Conservation (phyloP, 192 early-diverging fungal genomes). For the Gaertneriomyces sp. region DNA sequence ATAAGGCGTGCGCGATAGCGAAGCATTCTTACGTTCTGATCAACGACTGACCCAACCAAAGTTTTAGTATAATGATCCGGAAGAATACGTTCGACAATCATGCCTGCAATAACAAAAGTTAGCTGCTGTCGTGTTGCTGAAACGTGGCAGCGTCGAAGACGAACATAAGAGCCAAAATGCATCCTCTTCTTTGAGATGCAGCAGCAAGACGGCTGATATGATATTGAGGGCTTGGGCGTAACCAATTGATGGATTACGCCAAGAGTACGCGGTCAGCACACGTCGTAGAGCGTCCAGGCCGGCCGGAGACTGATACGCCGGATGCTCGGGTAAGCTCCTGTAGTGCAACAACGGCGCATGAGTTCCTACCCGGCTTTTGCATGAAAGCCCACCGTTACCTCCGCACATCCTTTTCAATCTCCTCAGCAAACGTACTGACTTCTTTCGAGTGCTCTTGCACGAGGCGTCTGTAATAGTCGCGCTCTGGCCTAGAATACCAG, state of each 20-base stretch:
- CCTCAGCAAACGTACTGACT: constrained; percentile 48
- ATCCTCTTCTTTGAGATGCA: constrained; percentile 54
- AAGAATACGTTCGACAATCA: constrained; percentile 51
- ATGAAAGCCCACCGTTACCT: constrained; percentile 30
- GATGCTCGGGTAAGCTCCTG: constrained; percentile 57
- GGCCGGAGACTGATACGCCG: constrained; percentile 50
- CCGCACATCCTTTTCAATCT: constrained; percentile 63
- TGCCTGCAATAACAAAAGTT: constrained; percentile 27
- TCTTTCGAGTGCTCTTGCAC: constrained; percentile 34
- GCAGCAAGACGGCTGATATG: constrained; percentile 51
- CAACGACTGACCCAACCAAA: constrained; percentile 56
- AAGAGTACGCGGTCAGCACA: constrained; percentile 56
- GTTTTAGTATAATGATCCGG: constrained; percentile 64
- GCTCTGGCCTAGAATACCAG: constrained; percentile 49
- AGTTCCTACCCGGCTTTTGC: neutral
- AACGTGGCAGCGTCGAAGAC: neutral
- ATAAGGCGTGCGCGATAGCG: too few relatives aligned
- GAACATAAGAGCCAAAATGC: constrained; percentile 60
- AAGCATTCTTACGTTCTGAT: constrained; percentile 33
- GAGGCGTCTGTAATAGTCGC: constrained; percentile 42
- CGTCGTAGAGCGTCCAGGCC: constrained; percentile 54
- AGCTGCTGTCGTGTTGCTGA: neutral
- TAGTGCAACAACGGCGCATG: neutral
- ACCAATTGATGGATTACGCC: constrained; percentile 57
- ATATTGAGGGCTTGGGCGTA: constrained; percentile 66